Percentiles rank a stretch among this genome's conserved stretches.
Conservation (phyloP, 805 yeast genomes). For the Cyberlindnera amylophila region DNA sequence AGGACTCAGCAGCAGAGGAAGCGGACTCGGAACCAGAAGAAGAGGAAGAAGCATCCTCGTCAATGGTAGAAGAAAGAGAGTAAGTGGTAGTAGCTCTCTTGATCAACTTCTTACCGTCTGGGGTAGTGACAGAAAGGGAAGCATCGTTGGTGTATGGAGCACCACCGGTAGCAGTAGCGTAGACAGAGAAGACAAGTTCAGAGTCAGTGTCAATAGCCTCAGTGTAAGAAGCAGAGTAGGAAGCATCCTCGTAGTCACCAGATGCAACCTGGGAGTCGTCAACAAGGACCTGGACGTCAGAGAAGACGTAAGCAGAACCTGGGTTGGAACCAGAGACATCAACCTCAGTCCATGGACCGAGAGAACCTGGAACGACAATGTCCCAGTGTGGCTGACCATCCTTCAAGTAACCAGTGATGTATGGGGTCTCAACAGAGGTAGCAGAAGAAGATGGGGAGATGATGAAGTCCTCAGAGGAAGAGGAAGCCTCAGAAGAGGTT, state of each 20-base stretch:
- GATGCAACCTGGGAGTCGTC: slow-evolving; percentile 15
- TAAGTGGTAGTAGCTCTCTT: slow-evolving; percentile 17
- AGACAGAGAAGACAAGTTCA: slow-evolving; percentile 15
- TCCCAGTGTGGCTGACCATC: slow-evolving; percentile 28
- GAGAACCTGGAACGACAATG: slow-evolving; percentile 22
- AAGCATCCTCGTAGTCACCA: slow-evolving; percentile 8
- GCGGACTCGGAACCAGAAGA: slow-evolving; percentile 12
- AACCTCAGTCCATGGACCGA: slow-evolving; percentile 22
- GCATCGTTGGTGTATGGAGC: slow-evolving; percentile 23
- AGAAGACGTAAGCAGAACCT: slow-evolving; percentile 20
- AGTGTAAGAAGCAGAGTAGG: slow-evolving; percentile 17
- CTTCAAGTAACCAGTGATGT: slow-evolving; percentile 24
- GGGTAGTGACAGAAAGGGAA: slow-evolving; percentile 16
- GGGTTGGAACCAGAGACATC: slow-evolving; percentile 21
- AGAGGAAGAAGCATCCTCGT: slow-evolving; percentile 15
- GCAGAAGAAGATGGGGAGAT: slow-evolving; percentile 19
- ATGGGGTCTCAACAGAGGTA: slow-evolving; percentile 19
- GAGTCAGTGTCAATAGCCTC: slow-evolving; percentile 11
- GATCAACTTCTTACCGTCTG: slow-evolving; percentile 18
- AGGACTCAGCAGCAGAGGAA: slow-evolving; percentile 16
- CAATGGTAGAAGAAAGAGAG: slow-evolving; percentile 8
- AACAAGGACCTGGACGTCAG: slow-evolving; percentile 15
- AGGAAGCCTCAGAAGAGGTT: slow-evolving; percentile 12
- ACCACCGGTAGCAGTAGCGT: slow-evolving; percentile 17
- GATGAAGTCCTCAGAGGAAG: slow-evolving; percentile 21